Percentiles rank a stretch among this genome's conserved stretches.
These are phyloP conservation scores for Rhynchosporium secalis DNA, from an alignment of 2,329 filamentous ascomycete species.

Conservation along the genomic window DNA sequence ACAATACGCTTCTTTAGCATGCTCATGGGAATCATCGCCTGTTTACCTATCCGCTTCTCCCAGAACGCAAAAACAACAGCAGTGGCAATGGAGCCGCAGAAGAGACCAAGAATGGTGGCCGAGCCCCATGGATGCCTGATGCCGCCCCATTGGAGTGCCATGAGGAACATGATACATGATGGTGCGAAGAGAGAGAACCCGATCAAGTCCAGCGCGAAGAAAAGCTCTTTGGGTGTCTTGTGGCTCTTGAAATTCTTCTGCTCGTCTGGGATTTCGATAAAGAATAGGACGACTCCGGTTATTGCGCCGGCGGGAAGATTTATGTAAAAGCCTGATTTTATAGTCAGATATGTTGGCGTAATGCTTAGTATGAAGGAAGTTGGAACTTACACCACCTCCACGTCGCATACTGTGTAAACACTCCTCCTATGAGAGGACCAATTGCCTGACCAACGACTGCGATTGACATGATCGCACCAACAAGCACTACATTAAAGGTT, in stretches of 20 bases:
- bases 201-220: constrained; percentile 36
- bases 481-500: neutral
- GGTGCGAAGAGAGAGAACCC: constrained; percentile 40
- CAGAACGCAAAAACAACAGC: constrained; percentile 32
- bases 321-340: neutral
- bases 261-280: neutral
- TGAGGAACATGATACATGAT: constrained; percentile 38
- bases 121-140: constrained; percentile 37
- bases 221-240: neutral
- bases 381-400: constrained; percentile 10
- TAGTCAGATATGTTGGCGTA: neutral
- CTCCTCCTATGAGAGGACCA: constrained; percentile 5
- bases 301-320: neutral
- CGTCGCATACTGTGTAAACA: constrained; percentile 1
- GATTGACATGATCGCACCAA: constrained; percentile 1
- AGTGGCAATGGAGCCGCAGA: constrained; percentile 28
- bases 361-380: neutral
- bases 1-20: constrained; percentile 32
- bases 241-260: neutral
- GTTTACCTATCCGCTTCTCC: constrained; percentile 31
- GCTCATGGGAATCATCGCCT: constrained; percentile 33
- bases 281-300: neutral
- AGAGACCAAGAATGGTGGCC: constrained; percentile 33
- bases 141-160: constrained; percentile 42
- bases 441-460: neutral